These are phyloP conservation scores for Pestalotiopsis sp. DNA, from an alignment of 2,329 filamentous ascomycete species.

Conservation along the genomic window DNA sequence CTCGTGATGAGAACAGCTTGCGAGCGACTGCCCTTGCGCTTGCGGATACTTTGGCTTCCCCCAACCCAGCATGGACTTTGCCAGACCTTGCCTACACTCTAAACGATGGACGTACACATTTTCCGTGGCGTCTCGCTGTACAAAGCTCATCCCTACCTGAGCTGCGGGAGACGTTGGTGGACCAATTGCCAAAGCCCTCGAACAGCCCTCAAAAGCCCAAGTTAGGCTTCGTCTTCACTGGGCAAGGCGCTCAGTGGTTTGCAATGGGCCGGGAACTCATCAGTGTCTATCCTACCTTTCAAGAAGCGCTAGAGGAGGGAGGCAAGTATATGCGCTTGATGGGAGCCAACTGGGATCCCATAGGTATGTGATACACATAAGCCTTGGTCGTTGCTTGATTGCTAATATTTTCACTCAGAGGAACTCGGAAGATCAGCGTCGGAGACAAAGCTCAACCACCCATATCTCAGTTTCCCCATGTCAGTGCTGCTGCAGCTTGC, in stretches of 20 bases:
- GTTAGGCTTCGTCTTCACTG: constrained; percentile 28
- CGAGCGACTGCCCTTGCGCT: neutral
- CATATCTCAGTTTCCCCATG: constrained; percentile 12
- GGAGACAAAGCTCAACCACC: constrained; percentile 10
- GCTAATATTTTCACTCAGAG: constrained; percentile 2
- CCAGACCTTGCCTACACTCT: constrained; percentile 10
- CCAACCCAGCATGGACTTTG: neutral
- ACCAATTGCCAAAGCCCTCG: neutral
- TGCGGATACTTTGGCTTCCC: neutral
- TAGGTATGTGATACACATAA: neutral
- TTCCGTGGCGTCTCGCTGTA: constrained; percentile 6
- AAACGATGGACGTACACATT: neutral
- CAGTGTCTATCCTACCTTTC: constrained; percentile 10
- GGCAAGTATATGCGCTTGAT: neutral
- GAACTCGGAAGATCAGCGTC: constrained; percentile 3
- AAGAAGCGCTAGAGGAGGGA: neutral
- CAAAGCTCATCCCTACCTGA: neutral
- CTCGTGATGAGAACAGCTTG: constrained; percentile 5
- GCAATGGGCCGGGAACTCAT: constrained; percentile 23
- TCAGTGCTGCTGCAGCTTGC: constrained; percentile 32
- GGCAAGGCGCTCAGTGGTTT: constrained; percentile 33
- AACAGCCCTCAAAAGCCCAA: neutral
- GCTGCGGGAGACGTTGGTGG: neutral
- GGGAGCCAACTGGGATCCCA: constrained; percentile 7
- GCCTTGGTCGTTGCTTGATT: neutral